Base-by-base conservation (phyloP, 768 basidiomycete genomes). In the Pleurotus eryngii region DNA sequence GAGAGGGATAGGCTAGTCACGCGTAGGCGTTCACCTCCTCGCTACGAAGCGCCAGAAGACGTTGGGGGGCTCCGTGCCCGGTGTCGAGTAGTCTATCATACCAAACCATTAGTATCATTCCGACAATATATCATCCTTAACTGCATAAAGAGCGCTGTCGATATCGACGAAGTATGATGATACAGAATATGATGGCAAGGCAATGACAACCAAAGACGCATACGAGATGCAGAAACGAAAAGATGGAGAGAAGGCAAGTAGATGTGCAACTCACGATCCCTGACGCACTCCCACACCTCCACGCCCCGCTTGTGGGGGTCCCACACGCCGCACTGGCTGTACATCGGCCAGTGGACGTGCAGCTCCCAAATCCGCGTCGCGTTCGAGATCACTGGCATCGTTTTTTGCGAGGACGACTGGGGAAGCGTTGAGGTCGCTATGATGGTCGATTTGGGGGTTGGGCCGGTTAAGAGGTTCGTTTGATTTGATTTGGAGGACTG, bases 221-320 rank as follows among this genome's bases (percentile, higher is more conserved):
- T 20, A 20, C 20, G 20, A 24, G 22, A 24, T 4, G 22, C 4
- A 24, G 22, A 24, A 24, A 49, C 15, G 42, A 39, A 18, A 20
- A 42, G 35, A 51, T 40, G 17, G 47, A 17, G n/a, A n/a, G 43
- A 55, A 30, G 20, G 20, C 20, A 20, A 20, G 20, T 20, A 56
- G 39, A 24, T 51, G 60, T 38, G 51, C 48, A 49, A 80, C 85
- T 71, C 70, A 89, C 88, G 88, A 63, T 82, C 80, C 69, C 76
- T 71, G 55, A 89, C 74, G 66, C 88, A 90, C 64, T 90, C 87
- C 87, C 87, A 90, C 55, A 90, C 80, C 56, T 88, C 85, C 42
- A 90, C 88, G 24, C 85, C 82, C 40, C 82, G 80, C 53, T 81
- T 77, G 69, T 78, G 80, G 20, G 81, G 71, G 70, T 89, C 84